Evolutionary conservation across 176 grass and related monocot species (phyloP).

Genomic region (Tuctoria greenei): DNA sequence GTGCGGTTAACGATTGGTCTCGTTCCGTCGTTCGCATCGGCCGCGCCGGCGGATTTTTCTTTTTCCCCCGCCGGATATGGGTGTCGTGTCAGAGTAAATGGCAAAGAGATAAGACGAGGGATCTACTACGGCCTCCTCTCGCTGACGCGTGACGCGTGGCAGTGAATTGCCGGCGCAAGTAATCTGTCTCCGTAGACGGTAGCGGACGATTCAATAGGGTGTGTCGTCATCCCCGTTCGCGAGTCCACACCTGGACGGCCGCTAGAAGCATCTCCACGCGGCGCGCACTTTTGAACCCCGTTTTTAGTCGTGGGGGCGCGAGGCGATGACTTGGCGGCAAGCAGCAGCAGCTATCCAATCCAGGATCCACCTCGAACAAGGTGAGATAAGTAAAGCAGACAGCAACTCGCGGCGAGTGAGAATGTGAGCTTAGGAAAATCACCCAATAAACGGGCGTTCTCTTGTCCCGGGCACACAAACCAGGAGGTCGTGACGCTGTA

Average conservation of each 20-base stretch:
- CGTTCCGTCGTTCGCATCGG: constrained; percentile 12
- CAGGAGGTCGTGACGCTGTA: no score
- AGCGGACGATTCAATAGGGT: neutral
- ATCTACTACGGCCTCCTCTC: constrained; percentile 22
- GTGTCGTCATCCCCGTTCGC: neutral
- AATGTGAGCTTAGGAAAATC: neutral
- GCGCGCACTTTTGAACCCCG: neutral
- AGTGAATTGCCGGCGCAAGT: constrained; percentile 6
- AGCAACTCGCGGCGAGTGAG: neutral
- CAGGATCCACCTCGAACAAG: constrained; percentile 10
- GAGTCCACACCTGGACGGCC: constrained; percentile 40
- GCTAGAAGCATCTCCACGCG: constrained; percentile 48
- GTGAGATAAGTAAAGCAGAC: neutral
- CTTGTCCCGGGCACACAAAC: no score
- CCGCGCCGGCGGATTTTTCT: constrained; percentile 25
- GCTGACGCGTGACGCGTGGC: fast-evolving
- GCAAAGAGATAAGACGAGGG: constrained; percentile 32
- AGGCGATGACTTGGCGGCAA: constrained; percentile 17
- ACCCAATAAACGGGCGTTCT: neutral
- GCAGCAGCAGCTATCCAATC: neutral
- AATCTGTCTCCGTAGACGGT: constrained; percentile 18
- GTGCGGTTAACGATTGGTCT: neutral
- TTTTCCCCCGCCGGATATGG: neutral
- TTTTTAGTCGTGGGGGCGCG: neutral
- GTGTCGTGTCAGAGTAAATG: constrained; percentile 31